A percentile compares a stretch with the other conserved stretches of the same genome.
Evolutionary conservation across 768 basidiomycete genomes (phyloP).

Genomic region (Tulasnella calospora): DNA sequence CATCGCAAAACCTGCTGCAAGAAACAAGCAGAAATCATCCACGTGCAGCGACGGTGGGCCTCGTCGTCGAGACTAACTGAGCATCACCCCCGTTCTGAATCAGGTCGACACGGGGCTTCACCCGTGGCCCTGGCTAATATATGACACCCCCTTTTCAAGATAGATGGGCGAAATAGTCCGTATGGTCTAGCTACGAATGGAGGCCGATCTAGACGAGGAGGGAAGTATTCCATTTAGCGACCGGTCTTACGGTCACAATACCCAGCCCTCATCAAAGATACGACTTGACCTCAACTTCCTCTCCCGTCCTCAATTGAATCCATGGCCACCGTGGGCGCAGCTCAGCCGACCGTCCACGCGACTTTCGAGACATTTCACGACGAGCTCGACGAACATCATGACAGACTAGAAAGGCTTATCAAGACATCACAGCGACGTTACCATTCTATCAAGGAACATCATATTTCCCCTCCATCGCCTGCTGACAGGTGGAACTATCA

Average conservation of each 20-base stretch:
- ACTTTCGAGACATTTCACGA: slow-evolving; percentile 60
- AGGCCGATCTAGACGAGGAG: neutral
- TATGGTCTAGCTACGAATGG: neutral
- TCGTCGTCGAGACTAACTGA: no score
- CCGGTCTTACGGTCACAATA: neutral
- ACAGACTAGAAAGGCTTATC: slow-evolving; percentile 83
- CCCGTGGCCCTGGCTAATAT: no score
- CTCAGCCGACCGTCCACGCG: slow-evolving; percentile 17
- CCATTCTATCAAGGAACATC: slow-evolving; percentile 83
- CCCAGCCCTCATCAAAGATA: neutral
- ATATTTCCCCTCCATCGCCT: slow-evolving; percentile 90
- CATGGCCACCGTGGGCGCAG: neutral
- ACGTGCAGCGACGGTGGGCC: no score
- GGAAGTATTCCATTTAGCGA: neutral
- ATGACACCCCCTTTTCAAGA: neutral
- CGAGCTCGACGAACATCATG: slow-evolving; percentile 77
- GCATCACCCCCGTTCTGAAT: no score
- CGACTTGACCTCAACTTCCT: slow-evolving; percentile 1
- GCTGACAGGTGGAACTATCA: slow-evolving; percentile 42
- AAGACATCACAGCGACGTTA: slow-evolving; percentile 85
- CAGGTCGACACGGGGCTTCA: no score
- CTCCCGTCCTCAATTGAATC: neutral
- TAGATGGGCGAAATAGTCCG: neutral
- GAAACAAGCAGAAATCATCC: no score
- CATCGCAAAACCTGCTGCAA: no score